Evolutionary conservation across 176 grass and related monocot species (phyloP), one percentile per base, ranked within the genome.

Genomic region (Triticum timopheevii): DNA sequence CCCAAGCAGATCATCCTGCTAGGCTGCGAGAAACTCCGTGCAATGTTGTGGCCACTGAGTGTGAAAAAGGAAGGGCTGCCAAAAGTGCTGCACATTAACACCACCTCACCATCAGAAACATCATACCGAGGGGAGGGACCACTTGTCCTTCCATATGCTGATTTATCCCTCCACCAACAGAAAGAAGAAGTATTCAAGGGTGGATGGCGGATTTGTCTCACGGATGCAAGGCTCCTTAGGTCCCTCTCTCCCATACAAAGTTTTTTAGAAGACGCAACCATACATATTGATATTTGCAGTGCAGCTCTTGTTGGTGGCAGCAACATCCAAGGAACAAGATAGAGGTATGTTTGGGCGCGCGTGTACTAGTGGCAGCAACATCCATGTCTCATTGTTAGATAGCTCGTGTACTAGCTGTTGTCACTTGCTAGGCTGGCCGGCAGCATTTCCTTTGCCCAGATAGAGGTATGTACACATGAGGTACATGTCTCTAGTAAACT

Each of bases 31-130:
- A n/a, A 73, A 11, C 36, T 73, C 4, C 38, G 1, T 44, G 69
- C 69, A 73, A 73, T 73, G 3, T 11, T 73, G 22, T 73, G 20
- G 36, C 23, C 61, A 27, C 1, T 0, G 0, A 42, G 10, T 42
- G 0, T 11, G n/a, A 11, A 1, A 6, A 0, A 2, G 15, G 0
- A 5, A 4, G 23, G 0, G 10, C 2, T 0, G 10, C 23, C 23
- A 1, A 7, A 13, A 11, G n/a, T 63, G 23, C 0, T 63, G n/a
- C 61, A 10, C 8, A 44, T 73, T 12, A 38, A 73, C 38, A 45
- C 38, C 0, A 44, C 33, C 0, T 63, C 23, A 0, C 1, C 2
- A 36, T 12, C 40, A 12, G 0, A 0, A 35, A 1, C 30, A 24
- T 3, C 3, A 24, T n/a, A 61, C 0, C 0, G 7, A 23, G 28